Percentiles rank a stretch among this genome's conserved stretches.
These are phyloP conservation scores for Kluyveromyces sp. DNA, from an alignment of 1,139 yeast species.

Conservation along the genomic window DNA sequence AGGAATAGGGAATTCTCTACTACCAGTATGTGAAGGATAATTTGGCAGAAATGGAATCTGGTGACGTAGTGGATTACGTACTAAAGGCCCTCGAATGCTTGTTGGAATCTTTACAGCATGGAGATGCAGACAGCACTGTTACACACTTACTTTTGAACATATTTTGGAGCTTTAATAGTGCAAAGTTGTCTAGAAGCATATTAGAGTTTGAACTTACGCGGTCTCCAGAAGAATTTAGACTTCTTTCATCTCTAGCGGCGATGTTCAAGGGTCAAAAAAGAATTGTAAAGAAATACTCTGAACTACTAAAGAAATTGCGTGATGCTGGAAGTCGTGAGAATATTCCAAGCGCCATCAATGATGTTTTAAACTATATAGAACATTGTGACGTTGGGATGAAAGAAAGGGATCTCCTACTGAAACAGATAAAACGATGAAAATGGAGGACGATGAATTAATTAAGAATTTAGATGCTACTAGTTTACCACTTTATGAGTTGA, in stretches of 20 bases:
- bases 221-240: conserved; percentile 40
- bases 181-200: conserved; percentile 50
- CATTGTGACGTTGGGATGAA: neutral
- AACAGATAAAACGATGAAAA: conserved; percentile 21
- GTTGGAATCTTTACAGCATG: conserved; percentile 47
- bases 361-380: neutral
- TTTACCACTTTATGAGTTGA: conserved; percentile 14
- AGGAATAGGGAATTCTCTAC: conserved; percentile 75
- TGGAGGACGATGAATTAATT: conserved; percentile 24
- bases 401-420: conserved; percentile 13
- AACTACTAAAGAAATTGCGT: neutral
- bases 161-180: conserved; percentile 40
- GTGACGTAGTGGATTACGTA: conserved; percentile 29
- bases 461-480: conserved; percentile 20
- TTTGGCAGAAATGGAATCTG: conserved; percentile 13
- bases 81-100: conserved; percentile 46
- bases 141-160: conserved; percentile 43
- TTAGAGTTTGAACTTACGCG: conserved; percentile 56
- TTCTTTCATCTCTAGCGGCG: conserved; percentile 35
- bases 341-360: neutral
- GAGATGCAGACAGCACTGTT: conserved; percentile 54
- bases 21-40: conserved; percentile 40
- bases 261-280: conserved; percentile 20
- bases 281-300: conserved; percentile 14
- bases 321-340: neutral